A percentile compares a stretch with the other conserved stretches of the same genome.
Evolutionary conservation across 2,329 filamentous ascomycete genomes (phyloP).

Genomic region (Apiospora malaysiana): DNA sequence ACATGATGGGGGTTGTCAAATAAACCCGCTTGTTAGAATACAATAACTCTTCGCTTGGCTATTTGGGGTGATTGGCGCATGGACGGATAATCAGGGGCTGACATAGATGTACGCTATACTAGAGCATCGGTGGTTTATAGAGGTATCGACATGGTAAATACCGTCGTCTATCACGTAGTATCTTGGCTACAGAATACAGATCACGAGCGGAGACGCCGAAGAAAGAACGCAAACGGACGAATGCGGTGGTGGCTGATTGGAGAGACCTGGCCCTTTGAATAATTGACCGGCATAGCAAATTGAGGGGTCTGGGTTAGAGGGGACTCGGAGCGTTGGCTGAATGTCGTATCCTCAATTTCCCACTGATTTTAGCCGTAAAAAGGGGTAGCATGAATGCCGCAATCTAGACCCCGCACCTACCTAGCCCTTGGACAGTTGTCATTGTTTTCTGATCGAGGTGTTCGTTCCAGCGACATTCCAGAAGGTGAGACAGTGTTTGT

Average conservation of each 20-base stretch:
- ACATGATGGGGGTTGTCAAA: too few relatives aligned
- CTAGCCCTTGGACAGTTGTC: background rate
- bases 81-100: too few relatives aligned
- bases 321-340: too few relatives aligned
- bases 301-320: background rate
- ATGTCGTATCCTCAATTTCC: background rate
- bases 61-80: too few relatives aligned
- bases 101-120: too few relatives aligned
- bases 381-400: background rate
- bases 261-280: background rate
- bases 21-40: too few relatives aligned
- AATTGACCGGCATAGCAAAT: background rate
- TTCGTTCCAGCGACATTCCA: background rate
- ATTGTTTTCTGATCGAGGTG: background rate
- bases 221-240: background rate
- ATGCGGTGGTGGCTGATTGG: background rate
- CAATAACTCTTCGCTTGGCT: too few relatives aligned
- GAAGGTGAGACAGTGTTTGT: too few relatives aligned
- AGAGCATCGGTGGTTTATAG: background rate
- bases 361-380: background rate
- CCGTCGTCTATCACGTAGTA: background rate
- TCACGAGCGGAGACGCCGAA: background rate
- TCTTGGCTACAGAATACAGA: too few relatives aligned
- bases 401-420: background rate
- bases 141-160: background rate